Evolutionary conservation across 2,329 filamentous ascomycete species (phyloP).

Genomic region (Cadophora luteo-olivacea): DNA sequence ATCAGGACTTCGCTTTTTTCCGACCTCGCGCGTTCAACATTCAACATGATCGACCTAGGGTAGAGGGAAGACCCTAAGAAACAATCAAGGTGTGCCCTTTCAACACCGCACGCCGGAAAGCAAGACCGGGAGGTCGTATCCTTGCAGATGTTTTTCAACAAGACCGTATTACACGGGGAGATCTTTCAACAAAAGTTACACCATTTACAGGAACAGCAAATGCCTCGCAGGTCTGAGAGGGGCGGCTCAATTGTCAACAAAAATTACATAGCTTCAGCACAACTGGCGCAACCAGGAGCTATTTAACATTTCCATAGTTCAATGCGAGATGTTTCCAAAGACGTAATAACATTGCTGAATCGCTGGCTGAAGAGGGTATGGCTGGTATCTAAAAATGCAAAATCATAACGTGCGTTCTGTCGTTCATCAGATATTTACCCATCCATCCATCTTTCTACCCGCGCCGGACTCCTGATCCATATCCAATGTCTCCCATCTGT

Average conservation of each 20-base stretch:
- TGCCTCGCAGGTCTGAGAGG: not conserved
- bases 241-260: not conserved
- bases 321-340: not conserved
- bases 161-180: not conserved
- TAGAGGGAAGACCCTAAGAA: not conserved
- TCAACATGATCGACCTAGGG: not conserved
- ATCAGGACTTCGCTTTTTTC: not conserved
- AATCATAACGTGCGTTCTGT: not conserved
- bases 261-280: not conserved
- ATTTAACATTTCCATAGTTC: not conserved
- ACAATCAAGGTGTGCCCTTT: not conserved
- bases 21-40: not conserved
- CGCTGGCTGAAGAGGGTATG: slow-evolving; percentile 13
- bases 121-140: too few species aligned
- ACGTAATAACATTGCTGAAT: slow-evolving; percentile 2
- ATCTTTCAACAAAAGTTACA: not conserved
- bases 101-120: not conserved
- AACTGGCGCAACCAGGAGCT: not conserved
- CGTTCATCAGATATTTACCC: not conserved
- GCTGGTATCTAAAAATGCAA: slow-evolving; percentile 21
- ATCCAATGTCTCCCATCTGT: not conserved
- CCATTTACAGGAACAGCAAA: not conserved
- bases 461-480: slow-evolving; percentile 9
- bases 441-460: not conserved
- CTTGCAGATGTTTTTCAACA: not conserved